Evolutionary conservation across 352 stramenopile species (phyloP).

Genomic region (Pythium oligandrum): DNA sequence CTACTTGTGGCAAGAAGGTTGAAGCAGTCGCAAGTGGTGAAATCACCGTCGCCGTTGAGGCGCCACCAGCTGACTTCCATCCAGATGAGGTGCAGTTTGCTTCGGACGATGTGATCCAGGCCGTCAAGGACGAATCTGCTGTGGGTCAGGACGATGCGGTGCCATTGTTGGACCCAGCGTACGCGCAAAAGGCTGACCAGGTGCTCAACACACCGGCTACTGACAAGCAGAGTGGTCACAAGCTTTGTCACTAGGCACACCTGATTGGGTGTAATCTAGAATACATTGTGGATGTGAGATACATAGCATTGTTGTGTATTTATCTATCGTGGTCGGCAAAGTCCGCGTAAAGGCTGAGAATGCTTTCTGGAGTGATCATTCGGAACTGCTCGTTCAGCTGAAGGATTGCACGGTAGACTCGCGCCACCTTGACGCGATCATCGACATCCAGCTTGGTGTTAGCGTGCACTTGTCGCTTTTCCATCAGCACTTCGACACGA

Average conservation of each 20-base stretch:
- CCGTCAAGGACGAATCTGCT: conserved; percentile 21
- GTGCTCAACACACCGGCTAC: conserved; percentile 12
- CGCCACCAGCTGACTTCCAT: conserved; percentile 34
- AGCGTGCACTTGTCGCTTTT: conserved; percentile 88
- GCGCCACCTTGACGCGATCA: conserved; percentile 80
- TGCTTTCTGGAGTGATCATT: conserved; percentile 90
- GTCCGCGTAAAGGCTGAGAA: conserved; percentile 81
- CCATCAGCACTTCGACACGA: conserved; percentile 87
- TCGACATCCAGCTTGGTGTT: conserved; percentile 61
- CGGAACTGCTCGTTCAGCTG: conserved; percentile 85
- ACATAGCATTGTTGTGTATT: conserved; percentile 10
- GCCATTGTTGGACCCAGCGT: conserved; percentile 30
- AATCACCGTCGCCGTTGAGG: conserved; percentile 35
- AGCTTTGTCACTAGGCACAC: conserved; percentile 14
- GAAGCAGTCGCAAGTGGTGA: conserved; percentile 43
- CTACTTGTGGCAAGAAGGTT: conserved; percentile 42
- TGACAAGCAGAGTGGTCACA: neutral
- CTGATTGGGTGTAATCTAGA: conserved; percentile 14
- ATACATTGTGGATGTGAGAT: neutral
- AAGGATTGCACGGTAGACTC: conserved; percentile 87
- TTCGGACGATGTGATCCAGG: conserved; percentile 34
- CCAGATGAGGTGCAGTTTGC: conserved; percentile 39
- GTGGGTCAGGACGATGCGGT: neutral
- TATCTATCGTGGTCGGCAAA: conserved; percentile 31
- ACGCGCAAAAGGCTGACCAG: conserved; percentile 26